These are phyloP conservation scores for Globisporangium orthogonon DNA, from an alignment of 352 stramenopile species.

Conservation along the genomic window DNA sequence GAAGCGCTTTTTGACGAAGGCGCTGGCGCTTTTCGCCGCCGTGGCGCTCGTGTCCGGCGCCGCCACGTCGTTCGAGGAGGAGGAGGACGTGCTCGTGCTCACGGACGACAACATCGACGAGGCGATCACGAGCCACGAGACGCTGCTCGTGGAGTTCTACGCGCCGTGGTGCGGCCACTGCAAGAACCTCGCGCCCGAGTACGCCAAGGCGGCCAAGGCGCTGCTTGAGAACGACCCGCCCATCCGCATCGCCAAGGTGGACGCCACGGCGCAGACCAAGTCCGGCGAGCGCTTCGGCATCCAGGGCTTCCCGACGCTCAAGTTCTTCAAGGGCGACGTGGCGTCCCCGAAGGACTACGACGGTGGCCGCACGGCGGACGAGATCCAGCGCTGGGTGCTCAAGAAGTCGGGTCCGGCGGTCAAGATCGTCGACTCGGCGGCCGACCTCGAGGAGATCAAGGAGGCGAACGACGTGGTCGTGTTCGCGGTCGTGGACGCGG, in stretches of 20 bases:
- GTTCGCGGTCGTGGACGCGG: constrained; percentile 77
- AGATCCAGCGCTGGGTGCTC: constrained; percentile 88
- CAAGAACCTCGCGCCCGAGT: constrained; percentile 88
- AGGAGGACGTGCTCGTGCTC: constrained; percentile 90
- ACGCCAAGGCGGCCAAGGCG: constrained; percentile 78
- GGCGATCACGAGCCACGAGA: constrained; percentile 75
- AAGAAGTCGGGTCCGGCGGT: constrained; percentile 90
- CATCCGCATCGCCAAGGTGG: constrained; percentile 83
- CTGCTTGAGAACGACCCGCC: constrained; percentile 73
- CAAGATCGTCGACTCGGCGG: constrained; percentile 66
- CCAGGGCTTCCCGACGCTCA: constrained; percentile 88
- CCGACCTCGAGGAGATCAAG: constrained; percentile 74
- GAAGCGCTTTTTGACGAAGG: constrained; percentile 40
- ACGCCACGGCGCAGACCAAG: constrained; percentile 83
- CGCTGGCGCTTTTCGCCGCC: constrained; percentile 40
- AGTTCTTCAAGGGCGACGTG: constrained; percentile 89
- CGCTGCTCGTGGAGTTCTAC: constrained; percentile 93
- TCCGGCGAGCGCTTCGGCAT: constrained; percentile 75
- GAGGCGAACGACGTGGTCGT: constrained; percentile 83
- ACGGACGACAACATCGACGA: constrained; percentile 91
- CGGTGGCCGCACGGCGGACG: constrained; percentile 71
- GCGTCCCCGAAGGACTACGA: constrained; percentile 85
- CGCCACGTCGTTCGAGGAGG: constrained; percentile 69
- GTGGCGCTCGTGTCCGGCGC: constrained; percentile 36
- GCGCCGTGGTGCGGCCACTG: constrained; percentile 95